Evolutionary conservation across 208 protist species (phyloP).

Genomic region (Crithidia mellificae): DNA sequence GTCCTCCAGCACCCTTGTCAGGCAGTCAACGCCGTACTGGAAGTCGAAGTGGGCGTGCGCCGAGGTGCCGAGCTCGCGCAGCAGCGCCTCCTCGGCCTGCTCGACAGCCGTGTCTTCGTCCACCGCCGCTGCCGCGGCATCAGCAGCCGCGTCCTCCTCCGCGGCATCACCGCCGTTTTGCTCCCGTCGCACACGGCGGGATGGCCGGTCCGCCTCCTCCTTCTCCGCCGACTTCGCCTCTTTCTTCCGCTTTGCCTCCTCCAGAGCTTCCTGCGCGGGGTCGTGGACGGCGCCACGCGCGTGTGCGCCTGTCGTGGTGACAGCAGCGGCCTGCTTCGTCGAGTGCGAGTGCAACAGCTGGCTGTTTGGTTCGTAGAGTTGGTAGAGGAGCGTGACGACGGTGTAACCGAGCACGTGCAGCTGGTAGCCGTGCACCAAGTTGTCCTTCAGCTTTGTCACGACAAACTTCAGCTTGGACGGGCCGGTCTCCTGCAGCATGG

Average conservation of each 20-base stretch:
- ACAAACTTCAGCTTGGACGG: constrained; percentile 82
- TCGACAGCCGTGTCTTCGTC: constrained; percentile 42
- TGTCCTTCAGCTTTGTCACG: constrained; percentile 83
- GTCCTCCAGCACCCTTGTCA: constrained; percentile 71
- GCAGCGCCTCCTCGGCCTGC: constrained; percentile 48
- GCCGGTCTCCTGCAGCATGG: constrained; percentile 82
- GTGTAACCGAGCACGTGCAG: constrained; percentile 92
- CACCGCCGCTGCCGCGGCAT: neutral
- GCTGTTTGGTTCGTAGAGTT: constrained; percentile 86
- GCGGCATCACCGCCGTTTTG: neutral
- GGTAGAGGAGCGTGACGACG: constrained; percentile 84
- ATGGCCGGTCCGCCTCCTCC: constrained; percentile 13
- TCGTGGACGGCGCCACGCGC: constrained; percentile 17
- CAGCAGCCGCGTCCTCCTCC: neutral
- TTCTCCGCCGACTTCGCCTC: constrained; percentile 5
- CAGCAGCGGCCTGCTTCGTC: constrained; percentile 1
- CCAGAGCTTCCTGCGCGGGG: constrained; percentile 38
- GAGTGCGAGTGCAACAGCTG: constrained; percentile 27
- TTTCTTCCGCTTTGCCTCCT: constrained; percentile 24
- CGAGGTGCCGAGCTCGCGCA: constrained; percentile 33
- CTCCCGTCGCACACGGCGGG: constrained; percentile 16
- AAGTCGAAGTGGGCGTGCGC: constrained; percentile 54
- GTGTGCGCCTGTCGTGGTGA: neutral
- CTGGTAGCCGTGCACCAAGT: constrained; percentile 91
- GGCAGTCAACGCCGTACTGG: constrained; percentile 64